Percentiles rank a stretch among this genome's conserved stretches.
Evolutionary conservation across 1,139 yeast genomes (phyloP).

Genomic region (Magnusiomyces starmeri): DNA sequence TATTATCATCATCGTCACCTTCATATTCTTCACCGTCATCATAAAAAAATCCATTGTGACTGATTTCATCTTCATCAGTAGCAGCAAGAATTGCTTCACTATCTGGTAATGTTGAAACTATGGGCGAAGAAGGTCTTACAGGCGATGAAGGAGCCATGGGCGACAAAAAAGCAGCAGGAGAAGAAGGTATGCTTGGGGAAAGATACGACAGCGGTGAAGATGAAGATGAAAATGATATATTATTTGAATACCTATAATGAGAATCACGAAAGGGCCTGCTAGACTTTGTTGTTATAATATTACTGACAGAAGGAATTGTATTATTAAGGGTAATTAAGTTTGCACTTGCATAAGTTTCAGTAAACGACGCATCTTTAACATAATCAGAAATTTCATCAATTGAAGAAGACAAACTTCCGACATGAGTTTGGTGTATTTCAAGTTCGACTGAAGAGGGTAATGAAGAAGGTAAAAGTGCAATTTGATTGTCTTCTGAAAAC

Average conservation of each 20-base stretch:
- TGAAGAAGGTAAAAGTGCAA: conserved; percentile 14
- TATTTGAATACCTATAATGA: no score
- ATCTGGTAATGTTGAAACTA: no score
- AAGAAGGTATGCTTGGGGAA: neutral
- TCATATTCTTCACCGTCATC: conserved; percentile 2
- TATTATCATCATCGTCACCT: conserved; percentile 4
- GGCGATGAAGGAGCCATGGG: neutral
- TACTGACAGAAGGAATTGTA: no score
- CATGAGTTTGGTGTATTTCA: neutral
- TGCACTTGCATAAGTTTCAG: neutral
- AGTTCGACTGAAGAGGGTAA: conserved; percentile 4
- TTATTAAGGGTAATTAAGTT: no score
- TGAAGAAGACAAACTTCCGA: neutral
- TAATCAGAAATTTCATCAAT: conserved; percentile 6
- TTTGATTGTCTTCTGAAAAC: conserved; percentile 15
- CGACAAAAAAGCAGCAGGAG: neutral
- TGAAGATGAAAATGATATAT: no score
- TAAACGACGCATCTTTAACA: neutral
- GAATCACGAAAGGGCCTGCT: no score
- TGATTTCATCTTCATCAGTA: neutral
- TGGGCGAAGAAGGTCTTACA: neutral
- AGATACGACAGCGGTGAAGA: neutral
- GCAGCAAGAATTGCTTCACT: neutral
- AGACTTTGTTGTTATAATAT: no score
- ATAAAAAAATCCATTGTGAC: conserved; percentile 4